Base-by-base conservation (phyloP, 1,284 basidiomycete species). In the Trametes hirsuta region DNA sequence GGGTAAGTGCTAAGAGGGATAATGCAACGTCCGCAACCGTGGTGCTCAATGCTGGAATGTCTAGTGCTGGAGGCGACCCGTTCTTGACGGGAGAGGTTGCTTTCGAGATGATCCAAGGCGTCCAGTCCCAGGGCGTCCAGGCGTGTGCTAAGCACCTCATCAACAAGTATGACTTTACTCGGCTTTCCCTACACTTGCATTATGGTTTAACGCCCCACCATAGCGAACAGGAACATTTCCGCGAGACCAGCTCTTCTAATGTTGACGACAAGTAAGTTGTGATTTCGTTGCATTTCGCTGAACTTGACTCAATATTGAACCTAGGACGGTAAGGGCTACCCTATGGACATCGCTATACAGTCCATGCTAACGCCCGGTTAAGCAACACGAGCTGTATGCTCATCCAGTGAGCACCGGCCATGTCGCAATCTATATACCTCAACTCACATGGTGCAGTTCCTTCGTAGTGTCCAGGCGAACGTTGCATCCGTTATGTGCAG, bases 401-500 rank as follows among this genome's bases (percentile, higher is more conserved):
- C 75, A 78, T 62, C 82, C 83, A 12, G 82, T 65, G 74, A 55
- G 59, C 35, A 56, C 6, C 10, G 2, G 8, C 44, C 1, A 10
- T 4, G 5, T 14, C 9, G 8, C 2, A 18, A 10, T 24, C 15
- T 2, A 4, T 24, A 3, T 8, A 1, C 2, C 10, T 3, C 25
- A 46, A 35, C 15, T 59, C 34, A 61, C 49, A 15, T 12, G 25
- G 15, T 22, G 35, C 45, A 83, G 82, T 88, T 88, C 76, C 70
- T 89, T 52, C 79, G 83, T 44, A 83, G 83, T 21, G 82, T 90
- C 4, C 82, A 85, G 65, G 87, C 87, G 0, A 84, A 85, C 52
- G 87, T 89, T 2, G 86, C 86, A 5, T 76, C 83, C 2, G 80
- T 90, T 45, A 91, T 91, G 88, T 90, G 87, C 73, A 84, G 84